A percentile compares a stretch with the other conserved stretches of the same genome.
phyloP scores from a whole-genome alignment of 257 asterid genomes.

The Perilla frutescens region DNA sequence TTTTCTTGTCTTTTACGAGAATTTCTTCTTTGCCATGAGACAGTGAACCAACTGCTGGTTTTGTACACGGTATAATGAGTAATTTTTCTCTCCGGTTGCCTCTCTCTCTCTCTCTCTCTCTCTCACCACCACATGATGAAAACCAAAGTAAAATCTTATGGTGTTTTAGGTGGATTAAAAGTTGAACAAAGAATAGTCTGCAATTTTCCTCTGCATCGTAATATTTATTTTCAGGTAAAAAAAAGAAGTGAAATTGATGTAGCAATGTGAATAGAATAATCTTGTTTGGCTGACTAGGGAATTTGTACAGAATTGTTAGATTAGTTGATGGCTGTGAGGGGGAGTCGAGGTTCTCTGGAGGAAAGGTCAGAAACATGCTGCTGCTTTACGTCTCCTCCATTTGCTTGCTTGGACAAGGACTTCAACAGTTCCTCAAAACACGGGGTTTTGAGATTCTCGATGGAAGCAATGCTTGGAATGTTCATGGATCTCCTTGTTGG shows the following conservation, averaged over 20 bases:
- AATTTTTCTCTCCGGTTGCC: too few species aligned
- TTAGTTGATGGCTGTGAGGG: conserved; percentile 69
- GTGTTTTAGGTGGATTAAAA: too few species aligned
- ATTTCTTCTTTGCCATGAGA: too few species aligned
- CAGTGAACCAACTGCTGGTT: too few species aligned
- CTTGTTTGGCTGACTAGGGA: background rate
- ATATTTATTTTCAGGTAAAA: background rate
- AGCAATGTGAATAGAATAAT: background rate
- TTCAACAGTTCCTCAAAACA: conserved; percentile 66
- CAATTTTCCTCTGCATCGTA: too few species aligned
- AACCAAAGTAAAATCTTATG: too few species aligned
- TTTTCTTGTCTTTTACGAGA: too few species aligned
- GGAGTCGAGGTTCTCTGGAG: conserved; percentile 65
- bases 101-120: too few species aligned
- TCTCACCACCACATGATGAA: too few species aligned
- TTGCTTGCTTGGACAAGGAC: conserved; percentile 61
- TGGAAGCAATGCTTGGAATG: conserved; percentile 64
- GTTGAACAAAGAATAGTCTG: too few species aligned
- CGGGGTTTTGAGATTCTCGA: conserved; percentile 79
- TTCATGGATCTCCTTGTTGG: conserved; percentile 63
- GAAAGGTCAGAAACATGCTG: conserved; percentile 48
- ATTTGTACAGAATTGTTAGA: conserved; percentile 28
- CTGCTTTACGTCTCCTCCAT: conserved; percentile 71
- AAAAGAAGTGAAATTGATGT: background rate
- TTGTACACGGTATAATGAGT: too few species aligned